Conservation (phyloP, 2,329 filamentous ascomycete genomes). For the Fusarium nodosum region DNA sequence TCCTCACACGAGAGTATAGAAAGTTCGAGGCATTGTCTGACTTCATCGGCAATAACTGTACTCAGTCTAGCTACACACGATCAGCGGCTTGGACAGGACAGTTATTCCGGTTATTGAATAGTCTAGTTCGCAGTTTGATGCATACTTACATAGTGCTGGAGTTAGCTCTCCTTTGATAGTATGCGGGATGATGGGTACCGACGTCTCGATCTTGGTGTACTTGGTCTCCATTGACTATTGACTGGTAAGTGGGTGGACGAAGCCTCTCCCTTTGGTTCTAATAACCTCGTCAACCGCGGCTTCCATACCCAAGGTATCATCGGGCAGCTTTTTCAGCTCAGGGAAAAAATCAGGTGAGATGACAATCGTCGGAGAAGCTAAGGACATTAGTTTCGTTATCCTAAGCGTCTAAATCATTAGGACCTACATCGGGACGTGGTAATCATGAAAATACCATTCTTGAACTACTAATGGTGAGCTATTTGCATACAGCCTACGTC, state of each 20-base stretch:
- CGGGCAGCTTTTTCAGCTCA: background rate
- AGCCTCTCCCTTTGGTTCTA: background rate
- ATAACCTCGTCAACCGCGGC: background rate
- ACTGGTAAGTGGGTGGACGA: background rate
- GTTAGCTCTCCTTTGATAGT: background rate
- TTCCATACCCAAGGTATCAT: background rate
- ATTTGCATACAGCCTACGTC: background rate
- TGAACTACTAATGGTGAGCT: background rate
- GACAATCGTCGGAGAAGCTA: background rate
- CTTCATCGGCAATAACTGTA: background rate
- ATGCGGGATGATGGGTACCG: background rate
- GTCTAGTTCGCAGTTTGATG: background rate
- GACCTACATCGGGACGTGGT: background rate
- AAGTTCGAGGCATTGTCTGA: background rate
- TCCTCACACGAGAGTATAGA: background rate
- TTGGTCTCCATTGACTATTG: background rate
- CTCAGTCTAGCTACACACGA: background rate
- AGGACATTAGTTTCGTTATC: background rate
- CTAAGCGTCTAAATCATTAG: background rate
- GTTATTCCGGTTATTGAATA: background rate
- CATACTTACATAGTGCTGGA: background rate
- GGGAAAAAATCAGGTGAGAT: background rate
- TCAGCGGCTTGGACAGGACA: background rate
- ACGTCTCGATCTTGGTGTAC: background rate
- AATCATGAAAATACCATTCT: background rate